Conservation (phyloP, 2,329 filamentous ascomycete species). For the Pseudogymnoascus sp. region DNA sequence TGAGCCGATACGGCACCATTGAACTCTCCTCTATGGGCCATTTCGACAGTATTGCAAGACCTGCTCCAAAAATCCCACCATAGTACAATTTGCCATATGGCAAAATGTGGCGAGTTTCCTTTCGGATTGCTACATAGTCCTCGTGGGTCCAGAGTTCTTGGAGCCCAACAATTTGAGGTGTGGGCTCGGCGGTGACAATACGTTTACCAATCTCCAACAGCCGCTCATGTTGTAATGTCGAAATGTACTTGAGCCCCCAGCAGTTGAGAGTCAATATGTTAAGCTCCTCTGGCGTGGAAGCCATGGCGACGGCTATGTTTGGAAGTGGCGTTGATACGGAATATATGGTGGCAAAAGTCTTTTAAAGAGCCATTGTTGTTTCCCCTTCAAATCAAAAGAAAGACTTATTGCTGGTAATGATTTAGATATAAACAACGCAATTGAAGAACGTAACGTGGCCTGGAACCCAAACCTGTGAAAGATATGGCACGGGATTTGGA, state of each 20-base stretch:
- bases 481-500: not conserved
- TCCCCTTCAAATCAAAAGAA: not conserved
- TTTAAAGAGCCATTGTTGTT: not conserved
- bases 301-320: conserved; percentile 15
- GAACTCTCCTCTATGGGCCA: conserved; percentile 88
- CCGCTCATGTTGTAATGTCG: conserved; percentile 67
- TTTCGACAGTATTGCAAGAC: conserved; percentile 77
- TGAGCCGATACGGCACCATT: conserved; percentile 83
- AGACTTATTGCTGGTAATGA: not conserved
- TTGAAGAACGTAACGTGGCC: not conserved
- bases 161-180: conserved; percentile 79
- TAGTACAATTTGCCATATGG: conserved; percentile 92
- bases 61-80: conserved; percentile 80
- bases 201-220: conserved; percentile 76
- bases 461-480: not conserved
- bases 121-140: conserved; percentile 72
- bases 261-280: conserved; percentile 87
- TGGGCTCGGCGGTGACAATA: conserved; percentile 57
- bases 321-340: not conserved
- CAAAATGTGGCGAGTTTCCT: conserved; percentile 62
- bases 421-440: not conserved
- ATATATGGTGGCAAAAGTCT: not conserved
- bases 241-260: conserved; percentile 89
- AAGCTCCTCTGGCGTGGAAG: conserved; percentile 47
- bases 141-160: conserved; percentile 91